Conservation (phyloP, 2,329 filamentous ascomycete species). For the Pyricularia grisea region DNA sequence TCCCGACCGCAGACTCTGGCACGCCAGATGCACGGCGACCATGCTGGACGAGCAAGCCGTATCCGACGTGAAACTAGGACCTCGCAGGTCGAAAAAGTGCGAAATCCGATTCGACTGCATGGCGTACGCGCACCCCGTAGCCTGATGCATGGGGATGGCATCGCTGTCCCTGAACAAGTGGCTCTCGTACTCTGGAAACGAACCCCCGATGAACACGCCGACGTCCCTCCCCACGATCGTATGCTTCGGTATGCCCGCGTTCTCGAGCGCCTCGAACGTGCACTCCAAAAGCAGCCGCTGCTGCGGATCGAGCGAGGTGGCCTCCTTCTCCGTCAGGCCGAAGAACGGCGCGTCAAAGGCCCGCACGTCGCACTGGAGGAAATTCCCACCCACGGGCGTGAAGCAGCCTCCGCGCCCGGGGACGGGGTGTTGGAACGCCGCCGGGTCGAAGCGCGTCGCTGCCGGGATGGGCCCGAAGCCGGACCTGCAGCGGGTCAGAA, state of each 20-base stretch:
- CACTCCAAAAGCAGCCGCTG: conserved; percentile 41
- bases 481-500: conserved; percentile 16
- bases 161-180: conserved; percentile 13
- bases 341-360: conserved; percentile 24
- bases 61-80: conserved; percentile 41
- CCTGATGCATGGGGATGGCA: conserved; percentile 13
- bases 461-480: conserved; percentile 19
- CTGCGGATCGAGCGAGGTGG: conserved; percentile 33
- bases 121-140: conserved; percentile 32
- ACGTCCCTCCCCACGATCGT: conserved; percentile 33
- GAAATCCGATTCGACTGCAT: conserved; percentile 46
- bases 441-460: conserved; percentile 19
- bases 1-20: conserved; percentile 35
- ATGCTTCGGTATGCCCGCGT: conserved; percentile 37
- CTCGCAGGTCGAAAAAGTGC: conserved; percentile 44
- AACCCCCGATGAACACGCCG: conserved; percentile 38
- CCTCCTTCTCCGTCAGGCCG: conserved; percentile 23
- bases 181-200: conserved; percentile 19
- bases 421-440: conserved; percentile 21
- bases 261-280: conserved; percentile 43
- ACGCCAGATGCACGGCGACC: conserved; percentile 38
- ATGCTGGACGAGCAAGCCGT: conserved; percentile 44
- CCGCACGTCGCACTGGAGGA: conserved; percentile 18
- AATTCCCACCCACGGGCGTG: conserved; percentile 22
- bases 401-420: conserved; percentile 19